A percentile compares a stretch with the other conserved stretches of the same genome.
Evolutionary conservation across 2,329 filamentous ascomycete species (phyloP).

Genomic region (Penicillium sp.): DNA sequence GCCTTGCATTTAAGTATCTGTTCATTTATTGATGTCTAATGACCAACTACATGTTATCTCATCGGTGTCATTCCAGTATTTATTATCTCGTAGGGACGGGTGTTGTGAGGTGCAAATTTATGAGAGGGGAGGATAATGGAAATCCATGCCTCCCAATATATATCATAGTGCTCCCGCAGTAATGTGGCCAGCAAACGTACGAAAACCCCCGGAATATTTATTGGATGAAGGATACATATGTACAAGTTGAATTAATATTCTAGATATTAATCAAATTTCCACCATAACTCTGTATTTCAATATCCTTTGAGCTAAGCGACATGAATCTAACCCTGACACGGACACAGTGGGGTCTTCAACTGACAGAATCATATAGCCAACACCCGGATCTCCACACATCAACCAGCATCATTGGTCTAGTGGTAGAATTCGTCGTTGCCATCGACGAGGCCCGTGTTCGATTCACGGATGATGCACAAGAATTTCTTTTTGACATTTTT

Average conservation of each 20-base stretch:
- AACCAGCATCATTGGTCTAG: slow-evolving; percentile 36
- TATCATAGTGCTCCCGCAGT: not conserved
- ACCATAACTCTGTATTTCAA: not conserved
- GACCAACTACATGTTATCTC: not conserved
- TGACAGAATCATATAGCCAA: not conserved
- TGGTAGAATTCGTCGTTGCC: slow-evolving; percentile 34
- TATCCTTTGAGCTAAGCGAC: too few species aligned
- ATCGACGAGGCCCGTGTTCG: slow-evolving; percentile 42
- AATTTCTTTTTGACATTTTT: slow-evolving; percentile 7
- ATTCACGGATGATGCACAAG: slow-evolving; percentile 40
- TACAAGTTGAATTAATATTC: too few species aligned
- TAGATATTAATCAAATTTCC: too few species aligned
- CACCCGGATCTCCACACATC: not conserved
- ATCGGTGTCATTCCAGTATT: not conserved
- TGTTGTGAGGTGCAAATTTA: not conserved
- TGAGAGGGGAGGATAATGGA: too few species aligned
- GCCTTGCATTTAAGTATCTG: not conserved
- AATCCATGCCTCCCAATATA: not conserved
- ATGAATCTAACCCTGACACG: not conserved
- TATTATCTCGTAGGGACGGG: not conserved
- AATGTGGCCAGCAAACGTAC: too few species aligned
- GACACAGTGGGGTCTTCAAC: not conserved
- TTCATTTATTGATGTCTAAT: not conserved
- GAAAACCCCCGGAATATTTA: accelerated
- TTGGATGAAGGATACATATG: not conserved